phyloP scores from a whole-genome alignment of 345 rosid species.

The Anacardium occidentale region DNA sequence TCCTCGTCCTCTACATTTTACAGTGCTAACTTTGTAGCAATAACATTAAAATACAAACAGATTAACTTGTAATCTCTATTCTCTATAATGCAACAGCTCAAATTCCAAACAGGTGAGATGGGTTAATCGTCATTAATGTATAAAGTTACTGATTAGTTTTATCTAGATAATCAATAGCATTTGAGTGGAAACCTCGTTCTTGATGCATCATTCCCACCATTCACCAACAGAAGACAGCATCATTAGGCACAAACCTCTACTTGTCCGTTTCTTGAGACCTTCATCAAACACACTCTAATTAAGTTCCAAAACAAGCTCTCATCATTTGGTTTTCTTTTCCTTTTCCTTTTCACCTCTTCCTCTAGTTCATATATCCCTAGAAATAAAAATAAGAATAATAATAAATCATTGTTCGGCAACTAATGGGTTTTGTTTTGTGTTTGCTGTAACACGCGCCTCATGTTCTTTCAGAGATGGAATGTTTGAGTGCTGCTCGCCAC shows the following conservation, averaged over 20 bases:
- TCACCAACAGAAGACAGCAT: conserved; percentile 84
- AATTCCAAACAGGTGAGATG: no score
- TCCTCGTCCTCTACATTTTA: conserved; percentile 15
- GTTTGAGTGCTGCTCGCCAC: conserved; percentile 42
- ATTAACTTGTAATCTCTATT: no score
- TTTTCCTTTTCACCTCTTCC: conserved; percentile 22
- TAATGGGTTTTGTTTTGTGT: conserved; percentile 14
- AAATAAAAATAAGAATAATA: background rate
- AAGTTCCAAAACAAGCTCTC: conserved; percentile 24
- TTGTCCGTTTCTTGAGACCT: conserved; percentile 49
- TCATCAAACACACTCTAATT: conserved; percentile 18
- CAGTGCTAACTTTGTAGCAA: conserved; percentile 10
- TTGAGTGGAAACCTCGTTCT: conserved; percentile 46
- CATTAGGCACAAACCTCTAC: conserved; percentile 66
- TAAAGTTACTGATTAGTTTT: background rate
- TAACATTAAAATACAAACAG: background rate
- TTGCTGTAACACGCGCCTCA: conserved; percentile 23
- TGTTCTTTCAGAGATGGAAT: conserved; percentile 12
- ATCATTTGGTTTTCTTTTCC: conserved; percentile 22
- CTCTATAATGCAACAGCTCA: no score
- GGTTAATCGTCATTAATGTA: conserved; percentile 5
- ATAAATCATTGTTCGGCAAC: conserved; percentile 17
- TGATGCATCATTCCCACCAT: conserved; percentile 85
- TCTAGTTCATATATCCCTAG: background rate
- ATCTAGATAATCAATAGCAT: conserved; percentile 7